Percentiles rank a stretch among this genome's conserved stretches.
Conservation (phyloP, 768 basidiomycete genomes). For the Mycena indigotica region DNA sequence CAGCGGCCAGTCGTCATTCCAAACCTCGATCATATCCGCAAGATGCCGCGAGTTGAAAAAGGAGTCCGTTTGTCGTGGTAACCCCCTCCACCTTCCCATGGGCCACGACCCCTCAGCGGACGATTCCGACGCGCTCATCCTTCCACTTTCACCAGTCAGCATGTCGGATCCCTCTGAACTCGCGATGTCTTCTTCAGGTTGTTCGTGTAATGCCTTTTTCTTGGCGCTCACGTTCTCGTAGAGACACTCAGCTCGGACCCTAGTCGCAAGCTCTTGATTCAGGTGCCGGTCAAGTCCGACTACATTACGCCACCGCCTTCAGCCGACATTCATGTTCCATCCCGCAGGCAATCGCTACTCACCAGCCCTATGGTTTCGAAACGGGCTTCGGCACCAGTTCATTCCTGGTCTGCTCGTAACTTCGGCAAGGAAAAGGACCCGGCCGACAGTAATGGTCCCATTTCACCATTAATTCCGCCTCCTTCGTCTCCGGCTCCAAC, state of each 20-base stretch:
- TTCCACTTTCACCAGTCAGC: neutral
- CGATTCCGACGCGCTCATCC: neutral
- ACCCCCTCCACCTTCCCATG: neutral
- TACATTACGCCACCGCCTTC: constrained; percentile 18
- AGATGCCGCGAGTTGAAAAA: too few species aligned
- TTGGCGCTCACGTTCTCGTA: neutral
- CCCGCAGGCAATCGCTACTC: constrained; percentile 7
- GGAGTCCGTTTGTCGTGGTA: too few species aligned
- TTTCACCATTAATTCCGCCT: neutral
- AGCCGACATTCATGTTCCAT: constrained; percentile 10
- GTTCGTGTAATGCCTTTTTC: neutral
- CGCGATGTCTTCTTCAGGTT: neutral
- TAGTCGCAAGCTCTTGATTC: constrained; percentile 15
- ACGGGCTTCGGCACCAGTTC: constrained; percentile 11
- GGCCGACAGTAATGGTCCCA: neutral
- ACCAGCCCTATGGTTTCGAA: neutral
- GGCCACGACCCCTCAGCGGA: neutral
- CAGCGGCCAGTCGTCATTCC: too few species aligned
- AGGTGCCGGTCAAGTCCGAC: constrained; percentile 12
- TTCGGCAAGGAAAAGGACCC: neutral
- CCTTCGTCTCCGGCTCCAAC: neutral
- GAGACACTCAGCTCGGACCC: neutral
- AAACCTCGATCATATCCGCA: too few species aligned
- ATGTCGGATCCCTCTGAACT: neutral
- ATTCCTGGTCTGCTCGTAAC: neutral